Base-by-base conservation (phyloP, 805 yeast species). In the Myxozyma melibiosi region DNA sequence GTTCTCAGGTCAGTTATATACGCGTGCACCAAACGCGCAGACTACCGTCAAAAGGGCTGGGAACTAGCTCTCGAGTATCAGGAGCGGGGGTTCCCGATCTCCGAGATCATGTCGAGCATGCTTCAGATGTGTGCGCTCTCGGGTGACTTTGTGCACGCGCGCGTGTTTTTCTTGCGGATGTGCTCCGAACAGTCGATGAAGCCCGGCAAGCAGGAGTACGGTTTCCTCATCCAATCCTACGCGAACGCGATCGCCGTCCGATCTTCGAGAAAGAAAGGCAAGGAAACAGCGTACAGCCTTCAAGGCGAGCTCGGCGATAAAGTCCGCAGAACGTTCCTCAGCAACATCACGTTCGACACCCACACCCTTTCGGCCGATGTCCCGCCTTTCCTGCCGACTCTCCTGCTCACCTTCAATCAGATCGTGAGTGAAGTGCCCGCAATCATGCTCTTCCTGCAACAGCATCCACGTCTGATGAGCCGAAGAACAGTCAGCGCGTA, bases 371-470 rank as follows among this genome's bases (percentile, higher is more conserved):
- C 44, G 11, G 25, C 53, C 11, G 55, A 52, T 5, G 42, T 46
- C 13, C 81, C 90, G 2, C 97, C 97, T 2, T 81, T 92, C 55
- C 73, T 92, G 40, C 91, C 96, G 1, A 67, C 82, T 1, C 64
- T 75, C 0, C 74, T 75, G 7, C 67, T 87, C 7, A 60, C 73
- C 2, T 59, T 68, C 13, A 67, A 74, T 22, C 78, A 83, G 59
- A 71, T 88, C 1, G 53, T 86, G 41, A 84, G 85, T 0, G 98
- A 92, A 71, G 82, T 92, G 0, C 78, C 82, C 57, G 97, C 97
- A 0, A 56, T 92, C 4, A 82, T 95, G 84, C 78, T 79, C 1
- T 83, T 78, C 65, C 73, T 82, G 13, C 57, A 82, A 24, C 69
- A 70, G 33, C 70, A 73, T 43, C 84, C 85, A 0, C 65, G 71